Base-by-base conservation (phyloP, 257 asterid genomes). In the Plantago ovata region DNA sequence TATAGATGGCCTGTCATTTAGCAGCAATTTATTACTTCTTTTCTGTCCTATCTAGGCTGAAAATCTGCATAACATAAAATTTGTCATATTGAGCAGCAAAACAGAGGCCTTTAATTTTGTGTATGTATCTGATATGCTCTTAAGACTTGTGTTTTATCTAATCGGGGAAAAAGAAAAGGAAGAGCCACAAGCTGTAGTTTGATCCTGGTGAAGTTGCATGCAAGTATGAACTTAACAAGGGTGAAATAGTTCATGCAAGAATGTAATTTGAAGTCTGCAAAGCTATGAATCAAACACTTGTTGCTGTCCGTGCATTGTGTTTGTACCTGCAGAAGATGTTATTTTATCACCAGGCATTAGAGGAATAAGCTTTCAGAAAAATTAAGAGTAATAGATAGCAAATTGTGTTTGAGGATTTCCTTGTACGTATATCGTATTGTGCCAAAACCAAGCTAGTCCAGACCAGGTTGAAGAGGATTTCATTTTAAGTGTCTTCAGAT, bases 261-360 rank as follows among this genome's bases (percentile, higher is more conserved):
- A 28, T 89, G 95, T 93, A 94, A 89, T 73, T 56, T 84, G 7
- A 58, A 85, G 71, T 22, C 86, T 0, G 90, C 90, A 0, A 79
- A 77, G 44, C 62, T 81, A 90, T 0, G 87, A 89, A 20, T 95
- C 97, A 0, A 22, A 19, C 38, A 77, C 90, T 1, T 89, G 77
- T 56, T 89, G 73, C 71, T 86, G 84, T 28, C 7, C 6, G 3
- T 28, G 36, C 38, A 93, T 86, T 11, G 94, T 90, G 0, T 49
- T 89, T 61, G 92, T 84, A 5, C 62, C 83, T 20, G 56, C 68
- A 22, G 79, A 76, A 22, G 89, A 84, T 64, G 61, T 84, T 43
- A 69, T 82, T 14, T 58, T 89, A 32, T 41, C 86, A 38, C 71
- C 86, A 2, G 95, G 95, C 0, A 86, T 67, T 82, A 73, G 68